These are phyloP conservation scores for Cryptosporidium andersoni DNA, from an alignment of 169 alveolate genomes.

Conservation along the genomic window DNA sequence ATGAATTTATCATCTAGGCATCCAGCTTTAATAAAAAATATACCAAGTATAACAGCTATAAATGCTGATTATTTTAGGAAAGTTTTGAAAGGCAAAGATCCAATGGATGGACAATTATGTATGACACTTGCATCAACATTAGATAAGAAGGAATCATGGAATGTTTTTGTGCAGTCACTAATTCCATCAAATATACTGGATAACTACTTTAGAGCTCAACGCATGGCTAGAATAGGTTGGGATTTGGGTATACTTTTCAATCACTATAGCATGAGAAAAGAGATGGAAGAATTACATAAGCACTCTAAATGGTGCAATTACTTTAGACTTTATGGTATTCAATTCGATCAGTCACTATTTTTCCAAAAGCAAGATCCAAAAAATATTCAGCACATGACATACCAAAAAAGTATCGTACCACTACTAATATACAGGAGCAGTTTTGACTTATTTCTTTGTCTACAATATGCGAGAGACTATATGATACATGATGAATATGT, in stretches of 20 bases:
- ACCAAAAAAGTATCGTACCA: slow-evolving; percentile 34
- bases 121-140: slow-evolving; percentile 58
- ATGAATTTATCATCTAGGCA: slow-evolving; percentile 35
- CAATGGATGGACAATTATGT: slow-evolving; percentile 66
- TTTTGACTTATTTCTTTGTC: slow-evolving; percentile 32
- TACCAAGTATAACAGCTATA: slow-evolving; percentile 2
- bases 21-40: slow-evolving; percentile 19
- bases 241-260: slow-evolving; percentile 60
- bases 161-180: slow-evolving; percentile 60
- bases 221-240: slow-evolving; percentile 72
- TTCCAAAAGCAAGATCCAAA: slow-evolving; percentile 63
- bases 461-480: slow-evolving; percentile 62
- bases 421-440: slow-evolving; percentile 10
- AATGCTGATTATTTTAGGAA: slow-evolving; percentile 52
- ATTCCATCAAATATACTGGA: slow-evolving; percentile 64
- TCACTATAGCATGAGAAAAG: slow-evolving; percentile 69
- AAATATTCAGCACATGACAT: slow-evolving; percentile 4
- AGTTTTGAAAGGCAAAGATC: slow-evolving; percentile 66
- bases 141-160: slow-evolving; percentile 60
- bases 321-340: slow-evolving; percentile 15
- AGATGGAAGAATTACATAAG: slow-evolving; percentile 59
- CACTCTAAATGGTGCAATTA: slow-evolving; percentile 65
- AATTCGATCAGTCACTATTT: slow-evolving; percentile 62
- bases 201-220: slow-evolving; percentile 60
- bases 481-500: slow-evolving; percentile 56